Conservation (phyloP, 805 yeast genomes). For the Scheffersomyces amazonensis region DNA sequence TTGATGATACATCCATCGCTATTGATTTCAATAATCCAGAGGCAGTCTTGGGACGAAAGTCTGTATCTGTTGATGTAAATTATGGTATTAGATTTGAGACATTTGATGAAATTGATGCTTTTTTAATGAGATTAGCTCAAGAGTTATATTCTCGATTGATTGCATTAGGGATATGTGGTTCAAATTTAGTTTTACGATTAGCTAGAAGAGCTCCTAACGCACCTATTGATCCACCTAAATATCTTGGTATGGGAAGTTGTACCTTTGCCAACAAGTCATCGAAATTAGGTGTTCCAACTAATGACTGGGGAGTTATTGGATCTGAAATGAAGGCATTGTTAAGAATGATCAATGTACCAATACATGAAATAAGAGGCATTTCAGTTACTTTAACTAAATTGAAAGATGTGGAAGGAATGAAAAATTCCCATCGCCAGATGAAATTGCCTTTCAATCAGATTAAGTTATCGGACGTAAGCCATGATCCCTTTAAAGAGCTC, state of each 20-base stretch:
- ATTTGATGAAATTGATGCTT: constrained; percentile 59
- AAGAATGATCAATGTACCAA: constrained; percentile 56
- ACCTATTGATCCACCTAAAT: constrained; percentile 74
- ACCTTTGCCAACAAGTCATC: constrained; percentile 59
- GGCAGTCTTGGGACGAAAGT: constrained; percentile 53
- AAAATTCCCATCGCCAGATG: constrained; percentile 19
- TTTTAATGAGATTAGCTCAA: constrained; percentile 52
- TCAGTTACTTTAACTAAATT: constrained; percentile 68
- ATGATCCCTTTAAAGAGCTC: background rate
- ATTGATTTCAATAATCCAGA: constrained; percentile 47
- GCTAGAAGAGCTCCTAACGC: constrained; percentile 65
- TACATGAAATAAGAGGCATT: constrained; percentile 72
- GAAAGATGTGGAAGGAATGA: constrained; percentile 29
- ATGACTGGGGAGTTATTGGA: constrained; percentile 57
- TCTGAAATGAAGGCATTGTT: constrained; percentile 57
- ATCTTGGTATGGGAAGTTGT: constrained; percentile 81
- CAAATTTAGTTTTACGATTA: constrained; percentile 61
- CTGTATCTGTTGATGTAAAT: constrained; percentile 84
- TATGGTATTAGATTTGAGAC: constrained; percentile 82
- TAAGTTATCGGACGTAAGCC: constrained; percentile 5
- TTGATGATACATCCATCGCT: constrained; percentile 60
- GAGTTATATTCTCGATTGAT: constrained; percentile 59
- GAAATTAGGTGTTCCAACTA: constrained; percentile 58
- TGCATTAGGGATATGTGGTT: constrained; percentile 47
- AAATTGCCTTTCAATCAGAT: constrained; percentile 16